Evolutionary conservation across 169 alveolate genomes (phyloP), one percentile per base, ranked within the genome.

Genomic region (Eimeria zaria): DNA sequence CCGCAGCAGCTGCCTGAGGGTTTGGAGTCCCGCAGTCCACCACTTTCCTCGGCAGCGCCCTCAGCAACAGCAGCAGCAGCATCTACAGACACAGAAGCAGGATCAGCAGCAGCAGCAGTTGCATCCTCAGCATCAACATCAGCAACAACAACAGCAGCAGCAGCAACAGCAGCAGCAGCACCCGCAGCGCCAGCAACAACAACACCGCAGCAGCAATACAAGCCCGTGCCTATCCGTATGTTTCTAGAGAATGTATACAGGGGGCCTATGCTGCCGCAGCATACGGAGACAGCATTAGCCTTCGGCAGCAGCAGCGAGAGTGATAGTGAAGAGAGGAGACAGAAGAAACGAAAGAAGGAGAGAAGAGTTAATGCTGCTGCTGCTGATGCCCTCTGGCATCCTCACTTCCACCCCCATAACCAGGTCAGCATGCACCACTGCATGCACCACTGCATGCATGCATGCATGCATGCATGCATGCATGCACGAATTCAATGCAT

Each of bases 331-430:
- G 96, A 80, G 46, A 73, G 91, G 55, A 12, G 69, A 46, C 73
- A 51, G 16, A 91, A 58, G 41, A 91, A 46, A 48, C 55, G 88
- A 81, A 91, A 80, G 85, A 76, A 64, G 27, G 96, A 91, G 53
- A n/a, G 96, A 8, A 58, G 91, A 80, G 96, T 97, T 22, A 97
- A 95, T 89, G 94, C 94, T 22, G 96, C 95, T 39, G 97, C 97
- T 1, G 55, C 97, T 6, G 98, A 97, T 76, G 97, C 97, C 16
- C 93, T 97, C 93, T 97, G 98, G 98, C 98, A 96, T 46, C 98
- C 98, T 2, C 98, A 97, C 74, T 97, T 97, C 69, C 98, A 97
- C 62, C 98, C 98, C 14, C 98, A 97, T 58, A 97, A 97, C 69
- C 97, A 97, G 90, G 97, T 95, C 18, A 16, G 67, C 60, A 14